Evolutionary conservation across 306 rosid genomes (phyloP).

Genomic region (Trifolium subterraneum): DNA sequence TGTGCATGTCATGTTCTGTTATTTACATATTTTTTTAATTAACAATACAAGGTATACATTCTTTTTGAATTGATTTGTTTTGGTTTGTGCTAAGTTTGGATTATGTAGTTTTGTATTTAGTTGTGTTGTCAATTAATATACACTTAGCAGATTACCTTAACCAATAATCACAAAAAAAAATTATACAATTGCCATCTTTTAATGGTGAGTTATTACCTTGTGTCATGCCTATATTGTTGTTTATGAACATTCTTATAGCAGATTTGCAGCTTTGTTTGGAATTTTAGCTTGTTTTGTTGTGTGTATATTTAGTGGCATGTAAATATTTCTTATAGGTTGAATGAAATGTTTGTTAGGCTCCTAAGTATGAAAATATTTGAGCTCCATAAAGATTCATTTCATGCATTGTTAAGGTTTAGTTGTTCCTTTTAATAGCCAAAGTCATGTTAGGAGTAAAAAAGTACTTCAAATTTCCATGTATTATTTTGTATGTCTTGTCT

Average conservation of each 20-base stretch:
- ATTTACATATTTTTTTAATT: background rate
- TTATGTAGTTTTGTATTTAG: constrained; percentile 19
- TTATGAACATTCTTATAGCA: background rate
- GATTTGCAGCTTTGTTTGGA: background rate
- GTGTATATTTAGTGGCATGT: background rate
- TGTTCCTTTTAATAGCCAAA: background rate
- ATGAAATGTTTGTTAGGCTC: constrained; percentile 13
- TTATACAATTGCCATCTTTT: no score
- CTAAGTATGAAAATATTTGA: constrained; percentile 18
- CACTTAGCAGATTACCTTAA: no score
- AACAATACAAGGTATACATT: constrained; percentile 21
- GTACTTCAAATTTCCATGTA: background rate
- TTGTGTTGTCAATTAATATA: constrained; percentile 8
- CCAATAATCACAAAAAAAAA: no score
- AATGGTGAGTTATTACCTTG: no score
- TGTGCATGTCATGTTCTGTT: constrained; percentile 3
- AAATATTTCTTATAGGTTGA: background rate
- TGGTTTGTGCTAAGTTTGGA: constrained; percentile 18
- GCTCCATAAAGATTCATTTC: background rate
- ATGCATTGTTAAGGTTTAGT: constrained; percentile 19
- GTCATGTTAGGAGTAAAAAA: constrained; percentile 23
- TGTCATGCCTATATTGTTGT: background rate
- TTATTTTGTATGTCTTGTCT: no score
- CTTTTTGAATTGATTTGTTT: constrained; percentile 23
- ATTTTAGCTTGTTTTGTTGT: constrained; percentile 22